Evolutionary conservation across 495 filamentous ascomycete species (phyloP), one percentile per base, ranked within the genome.

Genomic region (Cenococcum geophilum): DNA sequence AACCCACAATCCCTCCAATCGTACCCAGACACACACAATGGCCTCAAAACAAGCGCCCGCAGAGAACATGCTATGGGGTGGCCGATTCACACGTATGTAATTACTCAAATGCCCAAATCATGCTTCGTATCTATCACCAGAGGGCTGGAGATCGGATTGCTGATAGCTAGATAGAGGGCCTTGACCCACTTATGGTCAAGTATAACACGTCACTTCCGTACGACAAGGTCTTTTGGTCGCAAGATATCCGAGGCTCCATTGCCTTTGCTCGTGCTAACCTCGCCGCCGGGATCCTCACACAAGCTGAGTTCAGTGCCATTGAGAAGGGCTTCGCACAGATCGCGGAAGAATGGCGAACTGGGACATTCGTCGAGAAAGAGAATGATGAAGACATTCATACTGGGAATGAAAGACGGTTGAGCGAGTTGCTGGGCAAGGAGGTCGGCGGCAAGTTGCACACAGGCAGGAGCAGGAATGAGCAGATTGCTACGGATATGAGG

Each of bases 361-460:
- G 74, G 50, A 79, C 58, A 2, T 91, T 91, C 75, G 69, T 74
- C 52, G 82, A 87, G 63, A 75, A 81, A 5, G 82, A 79, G 56
- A 79, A 83, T 60, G 87, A 91, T 62, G 87, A 88, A 73, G 83
- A 87, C 64, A 95, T 95, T 63, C 92, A 96, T 76, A 96, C 92
- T 0, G 91, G 92, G 58, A 96, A 96, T 69, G 92, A 96, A 80
- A 86, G 92, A 56, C 82, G 92, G 43, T 78, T 97, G 21, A 87
- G 87, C 42, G 93, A 97, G 77, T 80, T 96, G 62, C 89, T 97
- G 47, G 92, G 92, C 66, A 91, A 86, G 70, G 80, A 88, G 1
- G 86, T 91, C 35, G 91, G 86, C 1, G 92, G 92, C 5, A 97
- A 96, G 76, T 81, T 97, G 61, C 92, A 97, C 78, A 97, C 92